A percentile compares a stretch with the other conserved stretches of the same genome.
phyloP scores from a whole-genome alignment of 306 rosid genomes.

The Citrullus mucosospermus region DNA sequence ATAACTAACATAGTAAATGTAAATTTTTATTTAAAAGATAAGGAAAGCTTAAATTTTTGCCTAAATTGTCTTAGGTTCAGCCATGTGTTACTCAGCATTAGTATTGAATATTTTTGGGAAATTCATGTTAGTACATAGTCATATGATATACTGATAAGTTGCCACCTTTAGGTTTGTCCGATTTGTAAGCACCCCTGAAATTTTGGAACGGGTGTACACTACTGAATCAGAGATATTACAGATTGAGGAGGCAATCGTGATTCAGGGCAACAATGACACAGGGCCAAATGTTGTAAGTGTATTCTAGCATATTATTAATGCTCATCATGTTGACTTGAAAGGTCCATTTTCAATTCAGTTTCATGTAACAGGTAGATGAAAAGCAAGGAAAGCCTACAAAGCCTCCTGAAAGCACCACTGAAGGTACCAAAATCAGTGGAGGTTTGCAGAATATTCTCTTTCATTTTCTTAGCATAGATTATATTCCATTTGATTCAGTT shows the following conservation, averaged over 20 bases:
- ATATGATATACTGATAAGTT: not conserved
- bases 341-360: conserved; percentile 1
- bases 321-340: not conserved
- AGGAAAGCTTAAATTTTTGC: not conserved
- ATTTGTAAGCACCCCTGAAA: conserved; percentile 90
- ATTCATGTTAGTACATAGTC: not conserved
- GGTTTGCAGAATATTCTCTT: not conserved
- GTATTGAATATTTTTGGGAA: not conserved
- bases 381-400: conserved; percentile 50
- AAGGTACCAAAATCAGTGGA: conserved; percentile 35
- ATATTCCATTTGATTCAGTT: not conserved
- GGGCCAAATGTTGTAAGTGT: conserved; percentile 47
- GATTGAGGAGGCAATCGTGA: conserved; percentile 85
- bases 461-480: not conserved
- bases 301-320: not conserved
- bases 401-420: conserved; percentile 36
- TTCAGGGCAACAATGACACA: conserved; percentile 71
- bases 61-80: not conserved
- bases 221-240: conserved; percentile 80
- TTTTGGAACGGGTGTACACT: conserved; percentile 81
- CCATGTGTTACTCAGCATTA: not conserved
- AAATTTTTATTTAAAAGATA: not conserved
- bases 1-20: not conserved
- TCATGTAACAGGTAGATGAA: conserved; percentile 57
- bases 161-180: conserved; percentile 75